These are phyloP conservation scores for Alectoria sarmentosa DNA, from an alignment of 495 filamentous ascomycete genomes.

Conservation along the genomic window DNA sequence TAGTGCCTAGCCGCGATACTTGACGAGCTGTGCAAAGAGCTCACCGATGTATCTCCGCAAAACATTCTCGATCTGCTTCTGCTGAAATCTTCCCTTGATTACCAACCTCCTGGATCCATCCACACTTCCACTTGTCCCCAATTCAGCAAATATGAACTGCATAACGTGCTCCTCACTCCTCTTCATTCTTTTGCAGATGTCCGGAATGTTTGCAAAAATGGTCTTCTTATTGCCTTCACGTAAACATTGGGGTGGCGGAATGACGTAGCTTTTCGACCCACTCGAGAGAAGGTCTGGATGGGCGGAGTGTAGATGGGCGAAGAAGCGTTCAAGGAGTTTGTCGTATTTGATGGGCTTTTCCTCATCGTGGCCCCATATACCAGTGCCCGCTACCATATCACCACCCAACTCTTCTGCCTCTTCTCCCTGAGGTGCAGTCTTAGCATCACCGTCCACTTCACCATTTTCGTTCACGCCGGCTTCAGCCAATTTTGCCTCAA, in stretches of 20 bases:
- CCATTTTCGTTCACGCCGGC: constrained; percentile 52
- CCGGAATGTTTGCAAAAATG: constrained; percentile 94
- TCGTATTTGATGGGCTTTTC: constrained; percentile 72
- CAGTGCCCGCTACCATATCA: constrained; percentile 83
- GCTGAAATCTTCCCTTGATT: constrained; percentile 98
- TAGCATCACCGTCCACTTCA: constrained; percentile 38
- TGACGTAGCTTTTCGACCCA: constrained; percentile 93
- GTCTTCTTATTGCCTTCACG: constrained; percentile 99
- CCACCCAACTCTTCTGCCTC: constrained; percentile 53
- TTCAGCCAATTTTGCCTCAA: constrained; percentile 74
- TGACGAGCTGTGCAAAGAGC: constrained; percentile 28
- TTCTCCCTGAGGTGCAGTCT: constrained; percentile 40
- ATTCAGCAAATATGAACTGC: constrained; percentile 92
- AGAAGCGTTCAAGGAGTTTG: constrained; percentile 81
- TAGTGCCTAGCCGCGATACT: constrained; percentile 20
- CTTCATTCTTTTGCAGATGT: constrained; percentile 94
- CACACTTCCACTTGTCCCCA: constrained; percentile 91
- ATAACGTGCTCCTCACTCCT: constrained; percentile 94
- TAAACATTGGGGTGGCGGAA: constrained; percentile 96
- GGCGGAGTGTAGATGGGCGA: constrained; percentile 80
- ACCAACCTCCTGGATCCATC: constrained; percentile 89
- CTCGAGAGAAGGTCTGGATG: constrained; percentile 88
- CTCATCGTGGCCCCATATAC: constrained; percentile 83
- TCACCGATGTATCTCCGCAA: constrained; percentile 87
- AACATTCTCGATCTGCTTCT: constrained; percentile 96